Evolutionary conservation across 1,139 yeast species (phyloP), one percentile per base, ranked within the genome.

Genomic region (Hyphopichia pseudoburtonii): DNA sequence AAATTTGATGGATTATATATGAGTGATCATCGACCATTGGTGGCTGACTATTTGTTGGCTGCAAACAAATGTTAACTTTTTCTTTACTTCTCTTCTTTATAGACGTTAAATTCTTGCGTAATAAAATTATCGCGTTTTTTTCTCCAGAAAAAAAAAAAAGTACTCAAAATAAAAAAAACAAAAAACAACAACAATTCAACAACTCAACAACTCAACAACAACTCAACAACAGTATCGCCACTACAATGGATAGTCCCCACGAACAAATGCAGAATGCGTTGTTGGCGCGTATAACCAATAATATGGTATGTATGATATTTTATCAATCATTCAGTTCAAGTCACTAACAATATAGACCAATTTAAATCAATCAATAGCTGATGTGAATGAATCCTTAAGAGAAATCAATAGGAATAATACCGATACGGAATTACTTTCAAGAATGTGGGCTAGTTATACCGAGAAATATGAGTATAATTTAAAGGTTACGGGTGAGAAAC

Each of bases 191-290:
- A 9, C 23, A 21, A n/a, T n/a, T n/a, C n/a, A 21, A 21, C 23
- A 21, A 21, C 23, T 21, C 9, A 10, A 21, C 9, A 21, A 21
- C 9, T 21, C 23, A n/a, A n/a, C n/a, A n/a, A n/a, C 23, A 7
- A 21, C 7, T 21, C 10, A 10, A 21, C 10, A 21, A 21, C 23
- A 21, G 23, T 21, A 7, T 10, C 23, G 9, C 7, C 7, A 7
- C 10, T 21, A 21, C 23, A 16, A 84, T 86, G 95, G 92, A 86
- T 62, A 88, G 88, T 52, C 97, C 96, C 3, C 94, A 88, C 54
- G 95, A 86, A 51, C 87, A 85, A 54, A 86, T 80, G 7, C 96
- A 89, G 53, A 83, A 79, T 45, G 89, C 89, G 14, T 68, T 88
- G 30, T 70, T 86, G 41, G 76, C 88, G 17, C 78, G 96, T 45